Evolutionary conservation across 257 asterid species (phyloP), one percentile per base, ranked within the genome.

Genomic region (Solanum appendiculatum): DNA sequence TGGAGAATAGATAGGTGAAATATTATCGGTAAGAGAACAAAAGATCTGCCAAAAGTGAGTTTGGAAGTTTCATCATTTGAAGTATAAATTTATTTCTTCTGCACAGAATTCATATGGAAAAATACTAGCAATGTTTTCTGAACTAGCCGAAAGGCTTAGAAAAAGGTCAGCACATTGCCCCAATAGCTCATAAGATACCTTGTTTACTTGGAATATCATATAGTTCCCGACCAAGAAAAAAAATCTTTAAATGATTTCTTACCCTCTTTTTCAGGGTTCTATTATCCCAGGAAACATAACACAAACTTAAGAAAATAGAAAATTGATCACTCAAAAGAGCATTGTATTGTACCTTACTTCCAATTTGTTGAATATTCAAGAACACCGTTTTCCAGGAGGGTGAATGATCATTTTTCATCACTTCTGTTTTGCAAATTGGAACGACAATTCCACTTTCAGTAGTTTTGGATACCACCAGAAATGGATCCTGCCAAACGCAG

Each of bases 341-440:
- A 51, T 51, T 51, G 6, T 29, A 21, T 80, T 74, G 88, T 94
- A 97, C 99, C 99, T 97, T 97, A 95, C 98, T 93, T 84, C 99
- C 99, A 88, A 93, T 92, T 94, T 95, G 99, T 92, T 97, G 99
- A 88, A 97, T 90, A 70, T 95, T 94, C 92, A 97, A 85, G 86
- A 70, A 89, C 85, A 95, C 73, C 75, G 93, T 95, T 88, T 96
- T 94, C 99, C 99, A 97, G 85, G 81, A 93, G 25, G 99, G 99
- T 80, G 88, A 90, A 81, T 92, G 96, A 39, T 97, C 95, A 88
- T 97, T 95, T 91, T 93, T 93, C 90, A 97, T 84, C 90, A 95
- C 99, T 91, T 97, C 99, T 81, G 99, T 97, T 93, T 97, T 97
- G 96, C 97, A 93, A 89, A 97, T 91, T 87, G 99, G 99, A 90